Evolutionary conservation across 164 flowering plant species (phyloP).

Genomic region (Brasenia schreberi): DNA sequence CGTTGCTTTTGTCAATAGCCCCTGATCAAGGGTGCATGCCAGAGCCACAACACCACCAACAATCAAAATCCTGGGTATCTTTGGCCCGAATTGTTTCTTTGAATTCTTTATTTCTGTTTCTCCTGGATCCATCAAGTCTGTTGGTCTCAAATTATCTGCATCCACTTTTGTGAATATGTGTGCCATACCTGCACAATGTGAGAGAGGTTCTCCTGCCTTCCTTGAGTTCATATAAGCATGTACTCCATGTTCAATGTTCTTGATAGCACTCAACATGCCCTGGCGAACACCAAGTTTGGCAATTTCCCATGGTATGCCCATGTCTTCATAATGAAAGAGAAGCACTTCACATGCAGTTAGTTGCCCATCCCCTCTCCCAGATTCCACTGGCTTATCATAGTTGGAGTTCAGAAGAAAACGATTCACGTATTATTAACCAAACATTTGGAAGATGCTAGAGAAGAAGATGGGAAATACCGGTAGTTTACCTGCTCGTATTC

Average conservation of each 20-base stretch:
- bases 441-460: neutral
- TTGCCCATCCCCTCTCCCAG: conserved; percentile 40
- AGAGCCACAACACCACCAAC: conserved; percentile 69
- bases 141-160: conserved; percentile 29
- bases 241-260: conserved; percentile 54
- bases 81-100: conserved; percentile 32
- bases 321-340: conserved; percentile 76
- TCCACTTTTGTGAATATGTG: conserved; percentile 49
- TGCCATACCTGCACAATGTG: conserved; percentile 43
- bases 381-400: conserved; percentile 31
- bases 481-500: conserved; percentile 42
- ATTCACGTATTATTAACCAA: neutral
- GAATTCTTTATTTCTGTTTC: conserved; percentile 14
- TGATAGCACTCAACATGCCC: conserved; percentile 76
- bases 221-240: conserved; percentile 50
- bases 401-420: neutral
- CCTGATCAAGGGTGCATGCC: conserved; percentile 69
- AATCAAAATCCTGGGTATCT: conserved; percentile 46
- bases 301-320: conserved; percentile 84
- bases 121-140: conserved; percentile 19
- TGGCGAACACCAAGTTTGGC: conserved; percentile 63
- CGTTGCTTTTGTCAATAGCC: conserved; percentile 75
- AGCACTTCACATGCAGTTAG: conserved; percentile 58
- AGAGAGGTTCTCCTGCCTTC: conserved; percentile 24
- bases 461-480: neutral